Evolutionary conservation across 1,284 basidiomycete genomes (phyloP).

Genomic region (Ustilago xerochloae): DNA sequence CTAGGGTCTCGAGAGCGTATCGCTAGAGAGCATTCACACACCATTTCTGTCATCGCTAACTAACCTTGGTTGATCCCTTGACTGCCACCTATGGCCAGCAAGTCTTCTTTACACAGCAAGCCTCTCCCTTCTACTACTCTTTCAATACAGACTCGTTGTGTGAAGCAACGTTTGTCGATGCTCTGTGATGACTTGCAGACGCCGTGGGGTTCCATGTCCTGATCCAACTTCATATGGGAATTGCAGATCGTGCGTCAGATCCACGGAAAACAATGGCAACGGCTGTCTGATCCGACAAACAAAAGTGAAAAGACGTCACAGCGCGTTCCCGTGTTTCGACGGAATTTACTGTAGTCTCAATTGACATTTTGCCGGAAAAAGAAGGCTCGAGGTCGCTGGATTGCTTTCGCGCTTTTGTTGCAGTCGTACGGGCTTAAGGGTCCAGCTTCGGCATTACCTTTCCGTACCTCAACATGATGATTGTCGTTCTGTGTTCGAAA

Average conservation of each 20-base stretch:
- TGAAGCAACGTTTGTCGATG: background rate
- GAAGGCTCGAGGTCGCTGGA: background rate
- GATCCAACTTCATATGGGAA: background rate
- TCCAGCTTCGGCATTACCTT: background rate
- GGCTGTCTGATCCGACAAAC: background rate
- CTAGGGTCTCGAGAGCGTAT: background rate
- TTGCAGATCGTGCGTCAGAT: background rate
- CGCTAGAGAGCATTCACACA: background rate
- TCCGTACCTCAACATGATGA: too few relatives aligned
- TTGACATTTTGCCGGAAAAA: background rate
- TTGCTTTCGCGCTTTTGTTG: background rate
- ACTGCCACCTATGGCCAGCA: too few relatives aligned
- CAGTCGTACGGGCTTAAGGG: background rate
- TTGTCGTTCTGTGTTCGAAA: background rate
- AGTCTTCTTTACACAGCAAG: too few relatives aligned
- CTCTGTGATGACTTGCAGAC: background rate
- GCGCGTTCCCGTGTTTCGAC: background rate
- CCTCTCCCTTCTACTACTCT: too few relatives aligned
- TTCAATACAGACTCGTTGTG: background rate
- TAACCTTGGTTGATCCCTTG: too few relatives aligned
- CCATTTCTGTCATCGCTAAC: too few relatives aligned
- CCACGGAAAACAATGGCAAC: background rate
- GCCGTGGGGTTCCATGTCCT: background rate
- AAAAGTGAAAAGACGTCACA: background rate
- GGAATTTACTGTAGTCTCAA: background rate